Conservation (phyloP, 2,329 filamentous ascomycete genomes). For the Orbilia quercus region DNA sequence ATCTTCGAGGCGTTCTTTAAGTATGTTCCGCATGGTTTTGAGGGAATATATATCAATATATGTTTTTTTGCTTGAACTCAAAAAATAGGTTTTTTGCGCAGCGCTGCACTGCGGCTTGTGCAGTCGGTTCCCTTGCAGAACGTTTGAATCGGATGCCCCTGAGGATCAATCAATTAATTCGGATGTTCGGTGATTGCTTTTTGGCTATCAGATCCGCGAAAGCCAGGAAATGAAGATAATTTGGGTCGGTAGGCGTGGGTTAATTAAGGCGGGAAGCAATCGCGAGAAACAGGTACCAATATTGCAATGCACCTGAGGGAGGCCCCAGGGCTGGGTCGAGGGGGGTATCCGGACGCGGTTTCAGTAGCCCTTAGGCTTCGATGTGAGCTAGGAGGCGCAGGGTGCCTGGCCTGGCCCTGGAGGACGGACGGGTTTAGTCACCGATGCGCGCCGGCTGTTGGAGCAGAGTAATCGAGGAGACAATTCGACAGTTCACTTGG, state of each 20-base stretch:
- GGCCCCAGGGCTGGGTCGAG: constrained; percentile 5
- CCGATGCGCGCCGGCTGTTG: constrained; percentile 44
- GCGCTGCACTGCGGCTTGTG: too few species aligned
- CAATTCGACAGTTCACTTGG: neutral
- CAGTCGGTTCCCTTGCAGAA: constrained; percentile 2
- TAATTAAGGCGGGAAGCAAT: constrained; percentile 51
- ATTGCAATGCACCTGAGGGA: too few species aligned
- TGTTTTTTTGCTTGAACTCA: constrained; percentile 18
- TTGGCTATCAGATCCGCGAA: constrained; percentile 39
- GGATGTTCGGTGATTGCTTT: constrained; percentile 16
- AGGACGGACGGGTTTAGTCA: constrained; percentile 53
- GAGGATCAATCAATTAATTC: constrained; percentile 29
- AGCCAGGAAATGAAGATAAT: constrained; percentile 52
- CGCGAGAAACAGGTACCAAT: constrained; percentile 43
- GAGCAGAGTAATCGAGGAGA: constrained; percentile 19
- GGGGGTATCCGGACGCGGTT: constrained; percentile 48
- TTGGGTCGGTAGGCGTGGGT: constrained; percentile 49
- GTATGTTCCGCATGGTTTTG: constrained; percentile 55
- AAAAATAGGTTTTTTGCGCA: constrained; percentile 9
- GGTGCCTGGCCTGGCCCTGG: constrained; percentile 20
- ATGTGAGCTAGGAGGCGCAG: constrained; percentile 47
- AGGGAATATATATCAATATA: constrained; percentile 30
- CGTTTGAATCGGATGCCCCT: constrained; percentile 32
- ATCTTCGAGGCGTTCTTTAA: constrained; percentile 55
- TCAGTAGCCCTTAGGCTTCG: constrained; percentile 33